These are phyloP conservation scores for Homolaphlyctis polyrhiza DNA, from an alignment of 371 early-diverging fungal species.

Conservation along the genomic window DNA sequence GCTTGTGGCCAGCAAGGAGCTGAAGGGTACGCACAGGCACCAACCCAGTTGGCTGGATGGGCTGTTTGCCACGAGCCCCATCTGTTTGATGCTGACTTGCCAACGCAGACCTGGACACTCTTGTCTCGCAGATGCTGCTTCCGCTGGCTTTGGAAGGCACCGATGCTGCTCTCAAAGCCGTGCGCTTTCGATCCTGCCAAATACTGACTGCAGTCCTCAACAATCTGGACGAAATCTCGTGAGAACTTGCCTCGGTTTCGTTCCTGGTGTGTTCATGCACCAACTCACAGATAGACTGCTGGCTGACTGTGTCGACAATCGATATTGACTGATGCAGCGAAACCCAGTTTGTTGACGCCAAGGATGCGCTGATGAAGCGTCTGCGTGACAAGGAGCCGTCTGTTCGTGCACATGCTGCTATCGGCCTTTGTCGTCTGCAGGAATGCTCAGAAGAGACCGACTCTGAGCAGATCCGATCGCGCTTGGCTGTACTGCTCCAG, in stretches of 20 bases:
- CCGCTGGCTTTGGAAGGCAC: neutral
- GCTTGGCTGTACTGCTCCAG: slow-evolving; percentile 58
- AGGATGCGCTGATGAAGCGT: slow-evolving; percentile 60
- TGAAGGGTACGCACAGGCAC: too few relatives aligned
- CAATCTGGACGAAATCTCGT: slow-evolving; percentile 77
- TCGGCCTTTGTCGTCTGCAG: slow-evolving; percentile 73
- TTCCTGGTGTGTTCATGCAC: neutral
- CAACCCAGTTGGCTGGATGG: too few relatives aligned
- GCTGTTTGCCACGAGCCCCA: too few relatives aligned
- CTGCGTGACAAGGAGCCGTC: slow-evolving; percentile 76
- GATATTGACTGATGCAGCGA: too few relatives aligned
- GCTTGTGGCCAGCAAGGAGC: too few relatives aligned
- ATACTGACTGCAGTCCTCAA: slow-evolving; percentile 70
- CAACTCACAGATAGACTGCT: neutral
- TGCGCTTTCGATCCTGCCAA: slow-evolving; percentile 76
- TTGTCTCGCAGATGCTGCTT: neutral
- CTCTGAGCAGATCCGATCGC: slow-evolving; percentile 56
- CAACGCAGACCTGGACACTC: neutral
- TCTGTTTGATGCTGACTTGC: too few relatives aligned
- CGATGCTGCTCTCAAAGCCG: slow-evolving; percentile 33
- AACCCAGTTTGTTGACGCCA: slow-evolving; percentile 65
- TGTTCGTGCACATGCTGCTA: slow-evolving; percentile 75
- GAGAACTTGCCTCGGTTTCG: slow-evolving; percentile 16
- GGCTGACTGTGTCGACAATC: neutral
- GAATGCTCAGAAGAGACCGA: slow-evolving; percentile 51